Evolutionary conservation across 2,329 filamentous ascomycete species (phyloP).

Genomic region (Penicillium sp.): DNA sequence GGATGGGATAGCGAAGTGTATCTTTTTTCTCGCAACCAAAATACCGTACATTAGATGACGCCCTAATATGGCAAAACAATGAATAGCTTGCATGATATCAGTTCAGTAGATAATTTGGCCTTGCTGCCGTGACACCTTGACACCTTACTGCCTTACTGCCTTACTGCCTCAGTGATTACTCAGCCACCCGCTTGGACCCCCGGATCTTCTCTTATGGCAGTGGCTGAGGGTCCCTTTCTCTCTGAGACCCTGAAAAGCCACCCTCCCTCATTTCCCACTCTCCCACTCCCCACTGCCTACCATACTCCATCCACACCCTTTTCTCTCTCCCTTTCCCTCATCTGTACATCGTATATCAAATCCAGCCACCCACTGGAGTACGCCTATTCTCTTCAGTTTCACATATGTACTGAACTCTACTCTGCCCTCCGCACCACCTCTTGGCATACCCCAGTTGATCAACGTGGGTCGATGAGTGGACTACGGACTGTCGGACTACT

Average conservation of each 20-base stretch:
- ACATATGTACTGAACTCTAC: no score
- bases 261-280: no score
- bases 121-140: background rate
- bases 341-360: no score
- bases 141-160: background rate
- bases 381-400: no score
- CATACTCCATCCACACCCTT: no score
- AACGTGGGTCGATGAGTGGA: constrained; percentile 4
- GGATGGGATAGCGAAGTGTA: constrained; percentile 11
- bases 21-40: constrained; percentile 19
- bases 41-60: constrained; percentile 19
- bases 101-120: background rate
- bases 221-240: no score
- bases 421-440: no score
- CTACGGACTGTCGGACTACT: no score
- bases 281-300: no score
- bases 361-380: no score
- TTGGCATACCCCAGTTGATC: background rate
- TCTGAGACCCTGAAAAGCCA: no score
- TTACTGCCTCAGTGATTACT: background rate
- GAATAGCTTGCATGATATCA: background rate
- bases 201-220: background rate
- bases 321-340: no score
- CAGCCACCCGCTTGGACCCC: background rate
- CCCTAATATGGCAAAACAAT: constrained; percentile 10